Conservation (phyloP, 2,329 filamentous ascomycete genomes). For the Claviceps spartinae region DNA sequence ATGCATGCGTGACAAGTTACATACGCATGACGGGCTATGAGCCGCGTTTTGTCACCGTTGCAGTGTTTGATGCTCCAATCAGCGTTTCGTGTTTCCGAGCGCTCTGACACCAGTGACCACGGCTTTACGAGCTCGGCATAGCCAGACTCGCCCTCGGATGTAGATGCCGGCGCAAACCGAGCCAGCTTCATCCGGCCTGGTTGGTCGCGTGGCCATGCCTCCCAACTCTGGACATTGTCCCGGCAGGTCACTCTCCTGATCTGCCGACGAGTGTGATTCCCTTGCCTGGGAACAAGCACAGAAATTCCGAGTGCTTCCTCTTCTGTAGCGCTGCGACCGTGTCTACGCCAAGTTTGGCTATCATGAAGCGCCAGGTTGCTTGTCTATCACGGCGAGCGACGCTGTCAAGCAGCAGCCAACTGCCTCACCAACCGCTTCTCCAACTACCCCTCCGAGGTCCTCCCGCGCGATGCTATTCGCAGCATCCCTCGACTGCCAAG, state of each 20-base stretch:
- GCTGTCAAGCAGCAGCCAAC: constrained; percentile 6
- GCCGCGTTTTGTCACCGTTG: too few relatives aligned
- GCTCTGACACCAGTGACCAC: background rate
- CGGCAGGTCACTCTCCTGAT: background rate
- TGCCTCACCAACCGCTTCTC: constrained; percentile 1
- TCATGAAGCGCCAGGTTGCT: constrained; percentile 21
- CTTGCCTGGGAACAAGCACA: background rate
- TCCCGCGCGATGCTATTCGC: constrained; percentile 31
- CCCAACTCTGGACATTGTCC: background rate
- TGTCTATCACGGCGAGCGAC: constrained; percentile 18
- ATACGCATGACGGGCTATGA: too few relatives aligned
- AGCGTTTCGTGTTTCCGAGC: background rate
- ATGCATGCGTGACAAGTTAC: too few relatives aligned
- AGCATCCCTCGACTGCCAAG: constrained; percentile 43
- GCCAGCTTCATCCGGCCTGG: constrained; percentile 6
- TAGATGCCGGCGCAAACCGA: constrained; percentile 26
- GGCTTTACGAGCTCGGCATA: background rate
- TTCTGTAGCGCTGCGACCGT: constrained; percentile 3
- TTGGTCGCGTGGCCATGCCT: background rate
- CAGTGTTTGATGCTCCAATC: too few relatives aligned
- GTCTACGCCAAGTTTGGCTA: background rate
- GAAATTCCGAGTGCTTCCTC: background rate
- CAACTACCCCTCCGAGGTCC: constrained; percentile 9
- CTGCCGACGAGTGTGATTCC: background rate
- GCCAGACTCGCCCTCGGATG: background rate